A percentile compares a stretch with the other conserved stretches of the same genome.
phyloP scores from a whole-genome alignment of 139 green algal species.

The Chlamydomonas sphaeroides region DNA sequence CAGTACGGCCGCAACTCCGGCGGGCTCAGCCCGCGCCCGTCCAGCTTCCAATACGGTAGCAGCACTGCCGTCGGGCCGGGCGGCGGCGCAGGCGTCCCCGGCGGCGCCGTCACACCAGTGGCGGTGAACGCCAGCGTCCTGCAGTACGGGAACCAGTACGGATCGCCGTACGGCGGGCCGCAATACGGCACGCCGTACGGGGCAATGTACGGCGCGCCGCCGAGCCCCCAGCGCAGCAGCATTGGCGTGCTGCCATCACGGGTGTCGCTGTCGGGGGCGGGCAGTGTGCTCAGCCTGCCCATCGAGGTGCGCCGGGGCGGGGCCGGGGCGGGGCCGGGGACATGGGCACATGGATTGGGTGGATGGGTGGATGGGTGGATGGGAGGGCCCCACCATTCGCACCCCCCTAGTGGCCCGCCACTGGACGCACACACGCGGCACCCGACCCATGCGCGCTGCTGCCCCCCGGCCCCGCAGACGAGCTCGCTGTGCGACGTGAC shows the following conservation, averaged over 20 bases:
- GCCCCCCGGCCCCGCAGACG: too few species aligned
- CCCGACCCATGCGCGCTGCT: too few species aligned
- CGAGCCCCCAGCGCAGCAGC: conserved; percentile 17
- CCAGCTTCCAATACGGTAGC: conserved; percentile 3
- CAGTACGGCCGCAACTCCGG: neutral
- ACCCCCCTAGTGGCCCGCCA: too few species aligned
- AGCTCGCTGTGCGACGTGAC: conserved; percentile 19
- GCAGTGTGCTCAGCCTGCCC: conserved; percentile 19
- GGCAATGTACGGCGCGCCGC: neutral
- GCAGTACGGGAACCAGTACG: too few species aligned
- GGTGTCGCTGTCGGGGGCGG: conserved; percentile 9
- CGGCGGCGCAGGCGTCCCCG: neutral
- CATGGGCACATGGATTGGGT: too few species aligned
- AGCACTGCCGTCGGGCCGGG: neutral
- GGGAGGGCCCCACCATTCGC: too few species aligned
- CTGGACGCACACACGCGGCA: too few species aligned
- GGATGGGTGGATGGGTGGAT: too few species aligned
- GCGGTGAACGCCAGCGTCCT: too few species aligned
- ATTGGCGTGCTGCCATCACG: neutral
- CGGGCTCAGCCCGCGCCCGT: neutral
- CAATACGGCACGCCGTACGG: neutral
- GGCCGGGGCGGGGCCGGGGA: too few species aligned
- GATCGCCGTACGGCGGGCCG: neutral
- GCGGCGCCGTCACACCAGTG: too few species aligned
- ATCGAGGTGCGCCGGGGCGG: too few species aligned